These are phyloP conservation scores for Penicillium arizonense DNA, from an alignment of 495 filamentous ascomycete species.

Conservation along the genomic window DNA sequence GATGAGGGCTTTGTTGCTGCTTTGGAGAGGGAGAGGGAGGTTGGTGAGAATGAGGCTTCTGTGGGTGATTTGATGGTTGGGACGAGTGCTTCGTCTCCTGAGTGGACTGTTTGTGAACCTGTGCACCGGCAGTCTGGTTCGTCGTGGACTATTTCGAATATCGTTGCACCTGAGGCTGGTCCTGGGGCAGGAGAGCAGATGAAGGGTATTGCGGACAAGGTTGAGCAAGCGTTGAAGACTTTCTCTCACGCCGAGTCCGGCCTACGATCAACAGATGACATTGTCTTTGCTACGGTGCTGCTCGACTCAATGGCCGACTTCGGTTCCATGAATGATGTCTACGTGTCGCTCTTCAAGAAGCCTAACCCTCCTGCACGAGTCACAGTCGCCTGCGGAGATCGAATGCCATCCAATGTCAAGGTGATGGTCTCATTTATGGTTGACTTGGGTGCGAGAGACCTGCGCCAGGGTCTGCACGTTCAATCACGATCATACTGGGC, in stretches of 20 bases:
- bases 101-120: slow-evolving; percentile 13
- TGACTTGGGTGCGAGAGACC: slow-evolving; percentile 28
- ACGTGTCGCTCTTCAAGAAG: slow-evolving; percentile 62
- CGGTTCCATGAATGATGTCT: slow-evolving; percentile 66
- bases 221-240: slow-evolving; percentile 27
- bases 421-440: slow-evolving; percentile 61
- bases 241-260: slow-evolving; percentile 7
- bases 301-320: slow-evolving; percentile 82
- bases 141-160: slow-evolving; percentile 43
- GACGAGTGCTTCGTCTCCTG: background rate
- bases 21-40: background rate
- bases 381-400: slow-evolving; percentile 72
- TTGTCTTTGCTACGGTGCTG: slow-evolving; percentile 72
- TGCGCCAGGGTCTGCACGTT: slow-evolving; percentile 72
- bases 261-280: slow-evolving; percentile 46
- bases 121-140: slow-evolving; percentile 17
- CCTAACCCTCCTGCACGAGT: slow-evolving; percentile 85
- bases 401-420: slow-evolving; percentile 53
- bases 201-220: slow-evolving; percentile 38
- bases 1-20: slow-evolving; percentile 36
- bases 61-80: background rate
- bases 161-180: slow-evolving; percentile 42
- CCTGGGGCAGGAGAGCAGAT: slow-evolving; percentile 43
- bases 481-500: slow-evolving; percentile 97
- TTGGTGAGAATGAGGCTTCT: background rate